Conservation (phyloP, 1,139 yeast species). For the Zygosaccharomyces sapae region DNA sequence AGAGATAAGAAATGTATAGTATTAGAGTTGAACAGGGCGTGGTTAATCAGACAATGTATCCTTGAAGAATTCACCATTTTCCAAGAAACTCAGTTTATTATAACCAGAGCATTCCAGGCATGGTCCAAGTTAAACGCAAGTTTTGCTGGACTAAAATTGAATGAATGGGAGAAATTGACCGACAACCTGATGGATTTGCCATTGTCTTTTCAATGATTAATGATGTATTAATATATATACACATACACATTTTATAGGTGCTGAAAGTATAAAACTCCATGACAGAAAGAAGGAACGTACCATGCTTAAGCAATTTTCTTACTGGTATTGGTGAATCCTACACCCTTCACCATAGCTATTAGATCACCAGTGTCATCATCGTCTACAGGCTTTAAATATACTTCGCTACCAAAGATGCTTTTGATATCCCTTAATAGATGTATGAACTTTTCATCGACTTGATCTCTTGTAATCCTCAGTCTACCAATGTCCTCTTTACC, state of each 20-base stretch:
- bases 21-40: constrained; percentile 67
- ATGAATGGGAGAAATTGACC: constrained; percentile 54
- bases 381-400: constrained; percentile 61
- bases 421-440: constrained; percentile 72
- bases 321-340: constrained; percentile 85
- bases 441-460: constrained; percentile 67
- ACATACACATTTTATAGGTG: background rate
- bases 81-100: constrained; percentile 77
- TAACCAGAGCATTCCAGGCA: constrained; percentile 67
- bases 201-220: constrained; percentile 19
- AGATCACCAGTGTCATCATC: constrained; percentile 56
- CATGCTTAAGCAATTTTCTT: constrained; percentile 71
- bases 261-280: background rate
- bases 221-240: background rate
- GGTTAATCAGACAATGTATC: constrained; percentile 78
- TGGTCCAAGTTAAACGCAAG: constrained; percentile 67
- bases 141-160: constrained; percentile 55
- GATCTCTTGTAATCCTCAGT: constrained; percentile 61
- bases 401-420: constrained; percentile 72
- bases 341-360: constrained; percentile 74
- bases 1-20: constrained; percentile 61
- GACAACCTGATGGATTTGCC: constrained; percentile 63
- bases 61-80: constrained; percentile 69
- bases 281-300: background rate
- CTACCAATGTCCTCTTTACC: constrained; percentile 96